Evolutionary conservation across 2,329 filamentous ascomycete species (phyloP), one percentile per base, ranked within the genome.

Genomic region (Colletotrichum sp.): DNA sequence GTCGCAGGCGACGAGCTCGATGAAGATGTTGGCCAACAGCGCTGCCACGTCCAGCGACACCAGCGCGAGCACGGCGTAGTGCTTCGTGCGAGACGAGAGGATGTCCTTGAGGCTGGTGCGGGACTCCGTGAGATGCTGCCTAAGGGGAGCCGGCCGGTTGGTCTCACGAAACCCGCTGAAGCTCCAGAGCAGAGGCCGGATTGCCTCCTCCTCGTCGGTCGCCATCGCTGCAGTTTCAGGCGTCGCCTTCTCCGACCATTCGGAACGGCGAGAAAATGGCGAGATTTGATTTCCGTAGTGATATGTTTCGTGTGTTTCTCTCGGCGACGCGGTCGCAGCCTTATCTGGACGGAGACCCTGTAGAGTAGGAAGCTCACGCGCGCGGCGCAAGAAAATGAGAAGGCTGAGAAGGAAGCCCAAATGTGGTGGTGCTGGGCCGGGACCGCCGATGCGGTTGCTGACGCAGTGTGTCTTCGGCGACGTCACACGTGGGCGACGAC

Each of bases 1-100:
- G 78, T 89, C 88, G 81, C 89, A 90, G 18, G 88, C 86, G 71
- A 89, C 85, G 18, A 90, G 83, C 30, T 87, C 84, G 72, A 89
- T 84, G 75, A 89, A 87, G 73, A 90, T 85, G 74, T 89, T 88
- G 62, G 84, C 83, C 57, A 90, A 80, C 68, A 89, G 85, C 32
- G 85, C 85, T 1, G 82, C 81, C 60, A 89, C 87, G 77, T 90
- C 88, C 52, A 89, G 81, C 6, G 86, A 80, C 39, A 90, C 86
- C 16, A 89, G 79, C 5, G 79, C 81, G 78, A 90, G 82, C 77
- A 89, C 79, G 64, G 86, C 63, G 80, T 85, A 88, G 79, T 90
- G 88, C 80, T 89, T 89, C 57, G 81, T 77, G 55, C 83, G 83
- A 18, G 86, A 87, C 34, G 80, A 30, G 3, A 76, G 59, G 5